Evolutionary conservation across 2,329 filamentous ascomycete genomes (phyloP).

Genomic region (Colletotrichum tanaceti): DNA sequence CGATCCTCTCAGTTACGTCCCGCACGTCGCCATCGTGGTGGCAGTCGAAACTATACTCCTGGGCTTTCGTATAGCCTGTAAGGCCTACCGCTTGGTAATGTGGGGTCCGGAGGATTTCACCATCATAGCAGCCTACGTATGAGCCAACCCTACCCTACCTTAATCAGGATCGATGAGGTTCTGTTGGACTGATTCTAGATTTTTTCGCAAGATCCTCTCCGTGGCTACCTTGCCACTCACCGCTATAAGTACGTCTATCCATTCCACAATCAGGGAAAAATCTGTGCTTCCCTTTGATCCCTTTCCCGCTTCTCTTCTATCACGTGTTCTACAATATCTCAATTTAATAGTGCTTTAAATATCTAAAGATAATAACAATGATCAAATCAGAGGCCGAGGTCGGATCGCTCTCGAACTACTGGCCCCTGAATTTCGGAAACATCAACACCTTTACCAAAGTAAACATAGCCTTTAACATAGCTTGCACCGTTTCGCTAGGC

Average conservation of each 20-base stretch:
- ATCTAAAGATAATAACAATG: not conserved
- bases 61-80: conserved; percentile 3
- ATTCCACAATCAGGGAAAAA: not conserved
- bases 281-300: not conserved
- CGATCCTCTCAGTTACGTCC: conserved; percentile 2
- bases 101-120: conserved; percentile 4
- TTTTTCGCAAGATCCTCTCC: not conserved
- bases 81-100: not conserved
- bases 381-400: conserved; percentile 4
- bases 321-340: no score
- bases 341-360: not conserved
- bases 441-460: not conserved
- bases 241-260: conserved; percentile 6
- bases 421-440: not conserved
- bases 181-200: not conserved
- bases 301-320: no score
- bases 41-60: conserved; percentile 3
- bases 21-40: not conserved
- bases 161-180: not conserved
- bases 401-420: not conserved
- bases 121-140: not conserved
- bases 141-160: not conserved
- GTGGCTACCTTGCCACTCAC: not conserved
- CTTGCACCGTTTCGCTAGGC: not conserved
- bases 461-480: conserved; percentile 13